A percentile compares a stretch with the other conserved stretches of the same genome.
Conservation (phyloP, 441 rosid species). For the Breynia disticha region DNA sequence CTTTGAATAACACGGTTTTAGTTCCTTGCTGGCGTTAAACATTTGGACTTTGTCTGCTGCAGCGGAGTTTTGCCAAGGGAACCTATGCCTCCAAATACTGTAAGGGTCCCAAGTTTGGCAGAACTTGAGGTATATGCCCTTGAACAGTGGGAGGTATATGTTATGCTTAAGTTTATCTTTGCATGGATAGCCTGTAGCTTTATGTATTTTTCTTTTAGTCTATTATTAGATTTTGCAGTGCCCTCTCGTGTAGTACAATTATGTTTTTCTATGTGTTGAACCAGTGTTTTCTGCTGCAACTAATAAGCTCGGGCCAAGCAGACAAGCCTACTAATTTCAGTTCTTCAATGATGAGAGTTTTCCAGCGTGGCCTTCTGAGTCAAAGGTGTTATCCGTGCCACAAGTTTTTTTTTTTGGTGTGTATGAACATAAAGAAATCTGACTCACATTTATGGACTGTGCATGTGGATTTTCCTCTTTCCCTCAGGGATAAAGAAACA, state of each 20-base stretch:
- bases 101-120: slow-evolving; percentile 58
- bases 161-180: slow-evolving; percentile 16
- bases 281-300: slow-evolving; percentile 89
- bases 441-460: slow-evolving; percentile 5
- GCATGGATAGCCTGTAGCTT: slow-evolving; percentile 3
- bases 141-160: slow-evolving; percentile 88
- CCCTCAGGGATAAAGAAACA: slow-evolving; percentile 64
- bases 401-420: not conserved
- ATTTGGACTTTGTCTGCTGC: slow-evolving; percentile 21
- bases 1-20: not conserved
- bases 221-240: not conserved
- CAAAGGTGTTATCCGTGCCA: slow-evolving; percentile 41
- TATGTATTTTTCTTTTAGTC: slow-evolving; percentile 1
- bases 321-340: slow-evolving; percentile 64
- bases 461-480: slow-evolving; percentile 17
- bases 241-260: slow-evolving; percentile 4
- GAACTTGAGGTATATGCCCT: slow-evolving; percentile 78
- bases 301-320: slow-evolving; percentile 69
- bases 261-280: slow-evolving; percentile 22
- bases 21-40: slow-evolving; percentile 12
- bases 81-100: slow-evolving; percentile 57
- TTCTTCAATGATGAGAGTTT: slow-evolving; percentile 80
- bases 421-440: slow-evolving; percentile 8
- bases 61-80: slow-evolving; percentile 90
- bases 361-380: slow-evolving; percentile 80